Conservation (phyloP, 1,139 yeast species). For the Yamadazyma triangularis region DNA sequence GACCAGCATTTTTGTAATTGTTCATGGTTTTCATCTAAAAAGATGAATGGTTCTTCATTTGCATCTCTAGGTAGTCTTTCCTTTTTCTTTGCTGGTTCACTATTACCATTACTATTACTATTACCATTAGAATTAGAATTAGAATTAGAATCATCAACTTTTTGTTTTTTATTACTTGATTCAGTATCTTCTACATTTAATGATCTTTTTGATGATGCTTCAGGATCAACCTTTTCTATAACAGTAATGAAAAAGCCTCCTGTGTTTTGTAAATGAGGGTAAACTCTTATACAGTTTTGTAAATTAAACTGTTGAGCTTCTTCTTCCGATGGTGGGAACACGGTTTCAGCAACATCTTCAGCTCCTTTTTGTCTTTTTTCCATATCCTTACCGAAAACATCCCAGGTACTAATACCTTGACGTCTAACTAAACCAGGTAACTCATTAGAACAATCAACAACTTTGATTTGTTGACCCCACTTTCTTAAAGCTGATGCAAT, state of each 20-base stretch:
- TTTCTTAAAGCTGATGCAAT: constrained; percentile 87
- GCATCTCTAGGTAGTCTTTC: constrained; percentile 86
- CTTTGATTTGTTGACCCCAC: constrained; percentile 61
- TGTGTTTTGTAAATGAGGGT: constrained; percentile 96
- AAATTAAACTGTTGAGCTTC: constrained; percentile 62
- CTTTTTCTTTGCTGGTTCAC: constrained; percentile 24
- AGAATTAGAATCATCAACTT: constrained; percentile 13
- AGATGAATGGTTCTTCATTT: constrained; percentile 88
- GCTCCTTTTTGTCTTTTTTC: constrained; percentile 49
- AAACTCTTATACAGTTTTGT: constrained; percentile 84
- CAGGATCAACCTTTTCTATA: constrained; percentile 62
- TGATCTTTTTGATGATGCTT: constrained; percentile 22
- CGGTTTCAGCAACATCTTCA: constrained; percentile 48
- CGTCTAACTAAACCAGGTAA: constrained; percentile 77
- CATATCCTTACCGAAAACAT: constrained; percentile 79
- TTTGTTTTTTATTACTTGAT: constrained; percentile 32
- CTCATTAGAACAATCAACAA: constrained; percentile 68
- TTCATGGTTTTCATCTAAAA: constrained; percentile 63
- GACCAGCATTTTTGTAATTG: constrained; percentile 75
- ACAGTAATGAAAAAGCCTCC: constrained; percentile 98
- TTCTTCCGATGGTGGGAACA: constrained; percentile 79
- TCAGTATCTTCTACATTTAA: constrained; percentile 21
- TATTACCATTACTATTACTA: constrained; percentile 5
- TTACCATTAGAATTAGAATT: constrained; percentile 4
- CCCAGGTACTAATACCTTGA: constrained; percentile 77